Base-by-base conservation (phyloP, 164 flowering plant genomes). In the Macadamia integrifolia region DNA sequence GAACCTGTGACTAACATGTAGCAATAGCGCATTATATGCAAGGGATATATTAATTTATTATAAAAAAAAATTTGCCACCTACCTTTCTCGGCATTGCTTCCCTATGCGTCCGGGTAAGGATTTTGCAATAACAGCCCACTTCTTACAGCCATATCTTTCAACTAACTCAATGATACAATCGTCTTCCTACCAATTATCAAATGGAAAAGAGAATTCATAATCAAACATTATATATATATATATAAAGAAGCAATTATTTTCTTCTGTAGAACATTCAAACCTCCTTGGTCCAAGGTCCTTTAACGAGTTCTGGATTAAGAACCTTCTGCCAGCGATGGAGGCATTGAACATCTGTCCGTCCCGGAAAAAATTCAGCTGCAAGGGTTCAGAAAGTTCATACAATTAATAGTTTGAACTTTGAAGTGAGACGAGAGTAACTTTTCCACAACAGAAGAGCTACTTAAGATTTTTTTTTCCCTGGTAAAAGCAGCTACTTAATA, bases 231-330 rank as follows among this genome's bases (percentile, higher is more conserved):
- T 29, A 9, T 18, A 30, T 55, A 5, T 49, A 31, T 23, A 23
- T 23, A 55, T 42, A 35, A 71, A 32, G 30, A 32, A 43, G 30
- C 59, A 46, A n/a, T 60, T 56, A 70, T 46, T 46, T 46, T 46
- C 50, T 11, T 11, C 32, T 68, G 13, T 43, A 31, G 40, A 31
- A 66, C 57, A 15, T 44, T 58, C 58, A 66, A 23, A 94, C 99
- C 97, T 95, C 97, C 72, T 77, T 89, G 69, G 91, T 90, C 99
- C 99, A 95, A 49, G 99, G 98, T 69, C 99, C 99, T 79, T 95
- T 95, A 69, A 90, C 81, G 76, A 95, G 91, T 60, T 95, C 98
- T 10, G 99, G 98, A 83, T 92, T 92, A 18, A 94, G 89, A 79
- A 94, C 99, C 78, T 92, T 94, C 72, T 89, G 99, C 99, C 99